phyloP scores from a whole-genome alignment of 441 rosid genomes.

The Adansonia madagascariensis region DNA sequence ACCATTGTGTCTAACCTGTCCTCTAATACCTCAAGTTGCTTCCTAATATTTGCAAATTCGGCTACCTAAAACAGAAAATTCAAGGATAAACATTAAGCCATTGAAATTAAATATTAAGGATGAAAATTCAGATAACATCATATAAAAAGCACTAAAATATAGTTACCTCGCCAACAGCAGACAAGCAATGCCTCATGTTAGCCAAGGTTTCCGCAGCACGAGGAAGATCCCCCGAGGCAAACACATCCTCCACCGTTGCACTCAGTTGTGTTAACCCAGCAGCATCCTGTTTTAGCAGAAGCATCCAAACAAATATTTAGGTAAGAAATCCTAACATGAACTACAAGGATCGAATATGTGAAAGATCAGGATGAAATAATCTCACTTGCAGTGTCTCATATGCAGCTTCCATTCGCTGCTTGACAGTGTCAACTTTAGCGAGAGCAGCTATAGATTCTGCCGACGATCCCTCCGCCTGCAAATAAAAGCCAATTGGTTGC shows the following conservation, averaged over 20 bases:
- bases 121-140: neutral
- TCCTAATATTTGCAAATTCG: constrained; percentile 95
- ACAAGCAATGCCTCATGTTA: constrained; percentile 96
- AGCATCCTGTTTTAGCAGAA: constrained; percentile 67
- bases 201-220: constrained; percentile 99
- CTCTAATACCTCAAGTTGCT: constrained; percentile 93
- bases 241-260: constrained; percentile 98
- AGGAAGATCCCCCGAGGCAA: constrained; percentile 97
- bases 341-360: neutral
- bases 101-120: neutral
- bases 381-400: constrained; percentile 85
- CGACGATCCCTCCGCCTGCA: constrained; percentile 94
- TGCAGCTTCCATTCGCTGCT: constrained; percentile 98
- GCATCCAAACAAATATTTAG: neutral
- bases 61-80: constrained; percentile 65
- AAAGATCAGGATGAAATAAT: constrained; percentile 20
- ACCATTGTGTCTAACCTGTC: constrained; percentile 95
- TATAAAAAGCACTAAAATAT: neutral
- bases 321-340: constrained; percentile 1
- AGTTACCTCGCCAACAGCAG: constrained; percentile 96
- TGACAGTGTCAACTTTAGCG: constrained; percentile 92
- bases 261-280: constrained; percentile 95
- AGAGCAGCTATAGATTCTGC: constrained; percentile 92
- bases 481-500: constrained; percentile 6
- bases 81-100: constrained; percentile 16